A percentile compares a stretch with the other conserved stretches of the same genome.
These are phyloP conservation scores for Lentinula guzmanii DNA, from an alignment of 768 basidiomycete species.

Conservation along the genomic window DNA sequence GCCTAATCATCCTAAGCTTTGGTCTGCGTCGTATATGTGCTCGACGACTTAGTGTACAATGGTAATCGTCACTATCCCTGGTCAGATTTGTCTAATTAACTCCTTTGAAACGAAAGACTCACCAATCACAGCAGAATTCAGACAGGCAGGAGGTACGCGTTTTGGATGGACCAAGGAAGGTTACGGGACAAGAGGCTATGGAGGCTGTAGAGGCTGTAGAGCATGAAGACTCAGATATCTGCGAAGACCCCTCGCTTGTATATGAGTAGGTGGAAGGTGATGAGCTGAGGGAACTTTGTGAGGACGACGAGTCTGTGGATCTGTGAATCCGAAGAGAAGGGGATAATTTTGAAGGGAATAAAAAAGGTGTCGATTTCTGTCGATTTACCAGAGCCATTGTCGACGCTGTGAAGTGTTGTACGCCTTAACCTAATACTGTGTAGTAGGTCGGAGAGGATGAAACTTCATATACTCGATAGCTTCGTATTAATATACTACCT, in stretches of 20 bases:
- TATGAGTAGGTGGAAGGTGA: slow-evolving; percentile 4
- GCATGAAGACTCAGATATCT: background rate
- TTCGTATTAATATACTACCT: background rate
- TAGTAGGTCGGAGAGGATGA: background rate
- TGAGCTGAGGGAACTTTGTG: slow-evolving; percentile 40
- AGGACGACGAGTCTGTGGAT: slow-evolving; percentile 47
- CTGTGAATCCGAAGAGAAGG: slow-evolving; percentile 50
- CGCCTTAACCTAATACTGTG: background rate
- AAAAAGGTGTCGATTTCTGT: slow-evolving; percentile 12
- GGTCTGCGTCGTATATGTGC: slow-evolving; percentile 8
- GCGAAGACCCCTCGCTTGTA: background rate
- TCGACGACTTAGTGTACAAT: slow-evolving; percentile 8
- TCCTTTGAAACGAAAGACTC: background rate
- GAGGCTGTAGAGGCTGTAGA: background rate
- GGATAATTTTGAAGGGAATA: slow-evolving; percentile 24
- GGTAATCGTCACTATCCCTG: background rate
- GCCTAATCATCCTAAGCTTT: background rate
- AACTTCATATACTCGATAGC: background rate
- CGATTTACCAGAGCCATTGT: background rate
- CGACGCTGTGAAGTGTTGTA: background rate
- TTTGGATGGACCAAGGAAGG: background rate
- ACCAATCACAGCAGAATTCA: background rate
- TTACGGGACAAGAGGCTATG: background rate
- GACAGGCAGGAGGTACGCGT: background rate
- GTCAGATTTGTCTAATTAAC: background rate